Evolutionary conservation across 163 green algal species (phyloP), one percentile per base, ranked within the genome.

Genomic region (Scenedesmus sp.): DNA sequence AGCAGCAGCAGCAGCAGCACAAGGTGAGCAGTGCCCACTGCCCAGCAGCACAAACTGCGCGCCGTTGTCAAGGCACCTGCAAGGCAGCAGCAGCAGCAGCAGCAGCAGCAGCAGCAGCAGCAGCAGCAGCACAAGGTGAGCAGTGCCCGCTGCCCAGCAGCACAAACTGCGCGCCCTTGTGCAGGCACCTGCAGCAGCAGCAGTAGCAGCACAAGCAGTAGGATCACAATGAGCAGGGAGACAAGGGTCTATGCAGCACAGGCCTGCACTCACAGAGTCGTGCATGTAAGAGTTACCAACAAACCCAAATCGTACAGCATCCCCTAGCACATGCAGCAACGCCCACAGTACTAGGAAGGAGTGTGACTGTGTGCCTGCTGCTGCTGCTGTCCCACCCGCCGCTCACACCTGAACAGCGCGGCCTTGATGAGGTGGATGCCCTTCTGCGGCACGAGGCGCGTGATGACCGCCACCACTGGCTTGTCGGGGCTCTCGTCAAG

Each of bases 371-470:
- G 34, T 46, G 34, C 34, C 34, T 46, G 34, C 34, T 46, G 34
- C 34, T 46, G 34, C 34, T 54, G 15, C 6, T 8, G 9, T 23
- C 55, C n/a, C 26, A 20, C 26, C 55, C 13, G 34, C 15, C 18
- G 1, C 16, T 5, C 89, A 4, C 6, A 90, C 90, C 90, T 92
- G 89, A 86, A 90, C 15, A 93, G 73, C 10, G 90, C 96, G 90
- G 99, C 97, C 94, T 98, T 97, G 95, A 99, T 99, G 57, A 99
- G 96, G 94, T 99, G 97, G 88, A 99, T 98, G 92, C 98, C 94
- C 97, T 99, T 99, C 92, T 99, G 98, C 56, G 97, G 96, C 26
- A 98, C 99, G 59, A 99, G 96, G 12, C 98, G 95, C 10, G 96
- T 98, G 34, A 99, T 97, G 86, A 97, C 96, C 57, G 95, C 97